Percentiles rank a stretch among this genome's conserved stretches.
Evolutionary conservation across 805 yeast genomes (phyloP).

Genomic region (Huiozyma sinensis): DNA sequence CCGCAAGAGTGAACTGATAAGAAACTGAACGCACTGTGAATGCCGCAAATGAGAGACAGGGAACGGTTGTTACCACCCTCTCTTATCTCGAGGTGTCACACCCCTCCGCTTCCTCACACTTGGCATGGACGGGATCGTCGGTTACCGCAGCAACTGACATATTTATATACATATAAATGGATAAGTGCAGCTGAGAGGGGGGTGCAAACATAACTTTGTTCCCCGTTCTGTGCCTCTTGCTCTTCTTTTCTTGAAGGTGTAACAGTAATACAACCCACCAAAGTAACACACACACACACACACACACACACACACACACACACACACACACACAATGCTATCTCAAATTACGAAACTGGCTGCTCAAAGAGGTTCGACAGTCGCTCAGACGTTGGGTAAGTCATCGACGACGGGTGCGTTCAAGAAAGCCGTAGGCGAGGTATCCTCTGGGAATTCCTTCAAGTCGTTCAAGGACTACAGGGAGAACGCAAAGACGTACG

Average conservation of each 20-base stretch:
- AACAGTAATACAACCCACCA: not conserved
- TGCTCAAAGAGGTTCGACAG: not conserved
- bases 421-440: slow-evolving; percentile 5
- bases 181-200: no score
- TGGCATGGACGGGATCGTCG: no score
- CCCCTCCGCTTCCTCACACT: no score
- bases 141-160: no score
- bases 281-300: not conserved
- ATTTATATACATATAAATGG: not conserved
- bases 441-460: slow-evolving; percentile 27
- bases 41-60: no score
- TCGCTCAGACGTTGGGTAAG: not conserved
- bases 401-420: not conserved
- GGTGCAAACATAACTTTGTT: no score
- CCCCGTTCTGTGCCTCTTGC: not conserved
- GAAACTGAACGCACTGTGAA: no score
- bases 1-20: no score
- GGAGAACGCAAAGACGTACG: slow-evolving; percentile 30
- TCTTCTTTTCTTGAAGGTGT: not conserved
- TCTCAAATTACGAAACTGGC: not conserved
- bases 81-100: no score
- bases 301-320: not conserved
- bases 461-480: slow-evolving; percentile 30
- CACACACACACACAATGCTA: not conserved
- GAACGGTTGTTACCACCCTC: no score